Conservation (phyloP, 2,329 filamentous ascomycete genomes). For the Macrophomina tecta region DNA sequence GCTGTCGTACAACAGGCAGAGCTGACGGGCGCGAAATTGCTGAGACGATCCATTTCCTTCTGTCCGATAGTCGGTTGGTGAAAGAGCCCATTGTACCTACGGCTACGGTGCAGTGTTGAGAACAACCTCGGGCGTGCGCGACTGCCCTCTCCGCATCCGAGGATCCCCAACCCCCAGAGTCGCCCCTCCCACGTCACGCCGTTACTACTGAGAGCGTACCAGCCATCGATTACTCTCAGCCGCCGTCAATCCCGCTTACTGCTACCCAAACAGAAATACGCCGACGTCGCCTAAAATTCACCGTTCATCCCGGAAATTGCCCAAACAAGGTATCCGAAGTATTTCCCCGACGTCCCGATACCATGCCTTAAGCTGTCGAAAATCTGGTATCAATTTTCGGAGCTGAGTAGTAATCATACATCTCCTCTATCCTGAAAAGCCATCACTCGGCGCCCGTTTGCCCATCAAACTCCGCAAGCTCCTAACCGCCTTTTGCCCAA, state of each 20-base stretch:
- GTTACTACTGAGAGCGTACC: neutral
- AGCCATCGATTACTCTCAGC: no score
- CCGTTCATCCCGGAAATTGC: neutral
- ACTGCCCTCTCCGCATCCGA: conserved; percentile 17
- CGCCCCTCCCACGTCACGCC: neutral
- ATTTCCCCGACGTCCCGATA: neutral
- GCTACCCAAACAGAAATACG: neutral
- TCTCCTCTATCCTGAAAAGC: conserved; percentile 16
- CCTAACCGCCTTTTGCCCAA: conserved; percentile 1
- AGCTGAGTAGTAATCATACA: conserved; percentile 20
- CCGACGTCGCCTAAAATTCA: neutral
- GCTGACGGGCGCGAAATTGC: conserved; percentile 17
- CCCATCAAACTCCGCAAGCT: conserved; percentile 25
- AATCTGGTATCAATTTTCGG: conserved; percentile 17
- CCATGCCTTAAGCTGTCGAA: no score
- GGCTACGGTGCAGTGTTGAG: conserved; percentile 27
- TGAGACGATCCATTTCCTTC: conserved; percentile 22
- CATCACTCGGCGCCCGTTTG: neutral
- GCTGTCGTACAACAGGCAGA: conserved; percentile 10
- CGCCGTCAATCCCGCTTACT: no score
- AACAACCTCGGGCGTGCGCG: conserved; percentile 25
- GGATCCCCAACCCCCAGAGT: neutral
- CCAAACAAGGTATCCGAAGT: neutral
- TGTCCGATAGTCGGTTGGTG: conserved; percentile 24
- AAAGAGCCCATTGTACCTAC: conserved; percentile 24